These are phyloP conservation scores for Beauveria rudraprayagi DNA, from an alignment of 2,329 filamentous ascomycete genomes.

Conservation along the genomic window DNA sequence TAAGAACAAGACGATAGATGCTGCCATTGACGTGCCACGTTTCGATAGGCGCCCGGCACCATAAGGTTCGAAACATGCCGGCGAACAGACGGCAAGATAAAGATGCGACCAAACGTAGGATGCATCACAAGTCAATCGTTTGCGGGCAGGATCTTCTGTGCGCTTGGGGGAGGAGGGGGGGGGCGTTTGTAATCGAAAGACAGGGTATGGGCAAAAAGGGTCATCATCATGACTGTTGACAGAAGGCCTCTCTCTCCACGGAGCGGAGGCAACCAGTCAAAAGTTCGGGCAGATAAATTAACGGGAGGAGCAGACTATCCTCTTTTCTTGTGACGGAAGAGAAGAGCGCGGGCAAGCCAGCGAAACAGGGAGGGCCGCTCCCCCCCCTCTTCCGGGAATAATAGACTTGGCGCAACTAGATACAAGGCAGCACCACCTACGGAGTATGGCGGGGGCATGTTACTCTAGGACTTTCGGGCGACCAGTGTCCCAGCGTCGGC, in stretches of 20 bases:
- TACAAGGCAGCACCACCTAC: not conserved
- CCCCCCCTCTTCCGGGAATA: not conserved
- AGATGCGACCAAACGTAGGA: not conserved
- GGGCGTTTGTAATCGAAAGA: not conserved
- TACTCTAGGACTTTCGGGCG: not conserved
- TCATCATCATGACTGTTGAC: not conserved
- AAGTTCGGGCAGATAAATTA: not conserved
- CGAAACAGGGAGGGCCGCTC: not conserved
- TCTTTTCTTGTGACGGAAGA: not conserved
- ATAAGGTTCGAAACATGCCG: conserved; percentile 2
- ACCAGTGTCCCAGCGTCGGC: not conserved
- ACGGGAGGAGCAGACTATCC: not conserved
- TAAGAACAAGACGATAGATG: not conserved
- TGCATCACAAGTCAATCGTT: no score
- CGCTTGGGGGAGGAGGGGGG: not conserved
- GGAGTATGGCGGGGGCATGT: not conserved
- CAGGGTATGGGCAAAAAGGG: not conserved
- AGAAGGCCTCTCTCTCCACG: not conserved
- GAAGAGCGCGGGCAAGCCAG: not conserved
- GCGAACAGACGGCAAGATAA: not conserved
- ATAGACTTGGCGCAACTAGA: conserved; percentile 3
- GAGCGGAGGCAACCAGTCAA: not conserved
- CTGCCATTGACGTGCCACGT: not conserved
- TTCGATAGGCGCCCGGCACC: not conserved
- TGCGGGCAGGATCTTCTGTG: not conserved